Conservation (phyloP, 768 basidiomycete genomes). For the Mycena kentingensis region DNA sequence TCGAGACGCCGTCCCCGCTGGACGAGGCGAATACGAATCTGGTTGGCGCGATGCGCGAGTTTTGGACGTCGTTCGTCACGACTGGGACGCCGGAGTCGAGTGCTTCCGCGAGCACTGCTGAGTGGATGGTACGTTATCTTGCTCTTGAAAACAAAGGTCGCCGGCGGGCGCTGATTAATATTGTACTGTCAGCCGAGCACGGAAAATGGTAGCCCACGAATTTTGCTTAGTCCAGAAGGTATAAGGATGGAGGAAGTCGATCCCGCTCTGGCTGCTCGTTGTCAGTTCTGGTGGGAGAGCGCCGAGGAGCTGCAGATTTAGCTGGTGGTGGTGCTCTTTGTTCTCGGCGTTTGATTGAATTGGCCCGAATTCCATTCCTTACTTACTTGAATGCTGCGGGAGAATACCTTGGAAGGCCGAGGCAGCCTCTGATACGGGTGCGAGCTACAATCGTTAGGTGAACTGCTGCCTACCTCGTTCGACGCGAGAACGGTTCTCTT, state of each 20-base stretch:
- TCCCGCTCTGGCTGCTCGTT: conserved; percentile 23
- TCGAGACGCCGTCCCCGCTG: conserved; percentile 28
- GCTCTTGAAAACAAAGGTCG: no score
- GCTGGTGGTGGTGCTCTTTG: no score
- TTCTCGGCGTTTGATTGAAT: no score
- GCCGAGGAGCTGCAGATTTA: conserved; percentile 12
- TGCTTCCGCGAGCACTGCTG: conserved; percentile 8
- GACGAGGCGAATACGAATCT: conserved; percentile 32
- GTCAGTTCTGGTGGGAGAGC: conserved; percentile 36
- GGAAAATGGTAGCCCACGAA: conserved; percentile 29
- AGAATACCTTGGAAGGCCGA: no score
- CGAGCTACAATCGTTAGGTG: no score
- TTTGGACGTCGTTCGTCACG: conserved; percentile 44
- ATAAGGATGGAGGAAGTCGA: conserved; percentile 29
- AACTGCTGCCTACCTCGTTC: no score
- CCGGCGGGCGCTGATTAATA: neutral
- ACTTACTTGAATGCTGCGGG: no score
- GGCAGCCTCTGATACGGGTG: no score
- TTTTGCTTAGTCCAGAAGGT: conserved; percentile 32
- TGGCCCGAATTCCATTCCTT: no score
- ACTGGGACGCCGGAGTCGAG: conserved; percentile 32
- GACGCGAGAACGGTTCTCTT: no score
- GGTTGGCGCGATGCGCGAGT: conserved; percentile 41
- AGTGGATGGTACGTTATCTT: conserved; percentile 34
- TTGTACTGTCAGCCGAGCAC: neutral